phyloP scores from a whole-genome alignment of 2,329 filamentous ascomycete genomes.

The Neoascochyta sp. region DNA sequence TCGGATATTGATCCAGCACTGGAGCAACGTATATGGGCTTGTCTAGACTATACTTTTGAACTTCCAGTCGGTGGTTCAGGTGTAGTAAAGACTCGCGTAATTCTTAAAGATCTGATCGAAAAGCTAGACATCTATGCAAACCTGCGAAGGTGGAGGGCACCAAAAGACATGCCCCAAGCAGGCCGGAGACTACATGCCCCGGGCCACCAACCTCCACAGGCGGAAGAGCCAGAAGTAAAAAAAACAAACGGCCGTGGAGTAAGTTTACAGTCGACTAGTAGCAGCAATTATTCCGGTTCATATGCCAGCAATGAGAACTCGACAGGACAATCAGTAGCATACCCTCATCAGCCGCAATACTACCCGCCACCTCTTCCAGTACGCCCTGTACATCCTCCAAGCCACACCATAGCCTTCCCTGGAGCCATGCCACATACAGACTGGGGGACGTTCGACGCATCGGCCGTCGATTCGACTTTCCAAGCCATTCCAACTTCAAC shows the following conservation, averaged over 20 bases:
- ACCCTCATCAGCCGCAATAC: constrained; percentile 2
- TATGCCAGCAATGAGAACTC: constrained; percentile 1
- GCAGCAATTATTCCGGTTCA: constrained; percentile 1
- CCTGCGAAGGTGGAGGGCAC: constrained; percentile 57
- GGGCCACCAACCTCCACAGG: constrained; percentile 4
- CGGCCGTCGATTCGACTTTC: no score
- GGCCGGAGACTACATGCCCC: constrained; percentile 34
- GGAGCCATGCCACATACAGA: constrained; percentile 24
- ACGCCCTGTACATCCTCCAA: constrained; percentile 2
- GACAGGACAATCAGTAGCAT: constrained; percentile 1
- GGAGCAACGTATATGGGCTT: constrained; percentile 65
- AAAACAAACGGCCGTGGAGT: constrained; percentile 4
- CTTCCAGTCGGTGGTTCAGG: constrained; percentile 52
- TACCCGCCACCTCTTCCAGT: constrained; percentile 3
- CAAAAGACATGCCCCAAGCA: constrained; percentile 42
- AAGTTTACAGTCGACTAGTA: constrained; percentile 4
- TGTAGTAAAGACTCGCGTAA: constrained; percentile 56
- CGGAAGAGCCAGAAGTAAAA: constrained; percentile 9
- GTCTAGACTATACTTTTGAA: constrained; percentile 69
- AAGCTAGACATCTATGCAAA: constrained; percentile 59
- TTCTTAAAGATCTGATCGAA: constrained; percentile 60
- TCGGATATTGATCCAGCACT: constrained; percentile 54
- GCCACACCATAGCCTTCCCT: constrained; percentile 11
- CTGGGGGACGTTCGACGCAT: constrained; percentile 26
- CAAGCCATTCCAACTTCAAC: no score